A percentile compares a stretch with the other conserved stretches of the same genome.
These are phyloP conservation scores for Peterozyma toletana DNA, from an alignment of 805 yeast genomes.

Conservation along the genomic window DNA sequence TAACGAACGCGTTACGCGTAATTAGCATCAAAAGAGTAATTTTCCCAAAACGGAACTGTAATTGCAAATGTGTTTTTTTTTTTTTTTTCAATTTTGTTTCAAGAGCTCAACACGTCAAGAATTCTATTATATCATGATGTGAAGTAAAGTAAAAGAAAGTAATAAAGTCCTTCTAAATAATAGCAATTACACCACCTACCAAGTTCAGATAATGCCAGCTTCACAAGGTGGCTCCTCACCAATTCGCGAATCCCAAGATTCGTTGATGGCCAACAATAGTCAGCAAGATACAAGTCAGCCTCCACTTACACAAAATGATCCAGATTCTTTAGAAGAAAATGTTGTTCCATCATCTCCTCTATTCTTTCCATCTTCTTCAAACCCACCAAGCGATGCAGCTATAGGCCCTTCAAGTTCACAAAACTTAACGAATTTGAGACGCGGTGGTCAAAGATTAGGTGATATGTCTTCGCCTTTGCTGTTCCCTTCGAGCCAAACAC, in stretches of 20 bases:
- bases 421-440: slow-evolving; percentile 26
- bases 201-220: slow-evolving; percentile 16
- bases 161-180: no score
- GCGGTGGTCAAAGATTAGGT: slow-evolving; percentile 16
- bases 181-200: no score
- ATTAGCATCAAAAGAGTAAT: no score
- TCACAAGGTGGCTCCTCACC: slow-evolving; percentile 21
- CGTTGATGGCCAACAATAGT: slow-evolving; percentile 1
- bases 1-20: no score
- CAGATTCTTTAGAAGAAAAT: slow-evolving; percentile 28
- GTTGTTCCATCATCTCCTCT: slow-evolving; percentile 51
- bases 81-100: no score
- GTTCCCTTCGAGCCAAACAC: slow-evolving; percentile 31
- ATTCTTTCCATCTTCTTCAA: slow-evolving; percentile 37
- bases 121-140: no score
- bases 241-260: slow-evolving; percentile 6
- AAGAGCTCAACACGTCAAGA: no score
- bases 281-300: slow-evolving; percentile 10
- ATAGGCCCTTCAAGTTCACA: slow-evolving; percentile 15
- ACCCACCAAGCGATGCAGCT: slow-evolving; percentile 10
- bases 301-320: slow-evolving; percentile 20
- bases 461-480: slow-evolving; percentile 43
- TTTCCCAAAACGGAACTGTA: no score
- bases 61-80: no score
- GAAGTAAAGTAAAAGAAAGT: no score